These are phyloP conservation scores for Monosporozyma yasuniensis DNA, from an alignment of 805 yeast genomes.

Conservation along the genomic window DNA sequence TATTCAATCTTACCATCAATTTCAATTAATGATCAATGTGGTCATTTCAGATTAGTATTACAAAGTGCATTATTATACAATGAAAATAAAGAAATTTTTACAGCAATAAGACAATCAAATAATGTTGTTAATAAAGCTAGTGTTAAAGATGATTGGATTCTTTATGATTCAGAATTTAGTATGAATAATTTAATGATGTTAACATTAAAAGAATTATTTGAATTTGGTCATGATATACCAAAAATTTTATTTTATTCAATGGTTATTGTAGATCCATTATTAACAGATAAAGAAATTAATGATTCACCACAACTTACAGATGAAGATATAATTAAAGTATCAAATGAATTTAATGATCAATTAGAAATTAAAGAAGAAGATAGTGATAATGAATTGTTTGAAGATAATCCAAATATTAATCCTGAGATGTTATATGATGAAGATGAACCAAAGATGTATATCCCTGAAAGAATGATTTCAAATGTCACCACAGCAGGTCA, in stretches of 20 bases:
- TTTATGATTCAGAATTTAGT: constrained; percentile 34
- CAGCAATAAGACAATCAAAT: constrained; percentile 30
- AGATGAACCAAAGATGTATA: constrained; percentile 16
- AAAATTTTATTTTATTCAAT: constrained; percentile 18
- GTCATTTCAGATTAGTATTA: constrained; percentile 27
- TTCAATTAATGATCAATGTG: constrained; percentile 22
- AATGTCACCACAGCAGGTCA: constrained; percentile 22
- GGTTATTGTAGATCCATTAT: constrained; percentile 8
- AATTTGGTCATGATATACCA: constrained; percentile 7
- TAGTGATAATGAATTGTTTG: background rate
- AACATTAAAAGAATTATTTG: constrained; percentile 13
- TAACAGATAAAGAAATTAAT: background rate
- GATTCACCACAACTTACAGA: too few species aligned
- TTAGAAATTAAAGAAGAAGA: constrained; percentile 1
- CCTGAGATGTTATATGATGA: constrained; percentile 6
- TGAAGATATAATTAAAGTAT: background rate
- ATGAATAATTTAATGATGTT: constrained; percentile 28
- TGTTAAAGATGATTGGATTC: constrained; percentile 35
- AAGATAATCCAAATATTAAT: background rate
- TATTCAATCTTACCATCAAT: constrained; percentile 27
- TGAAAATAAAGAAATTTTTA: constrained; percentile 21
- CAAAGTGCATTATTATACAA: constrained; percentile 26
- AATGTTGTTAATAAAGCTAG: constrained; percentile 24
- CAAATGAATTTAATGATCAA: background rate
- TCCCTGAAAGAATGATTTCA: constrained; percentile 18